phyloP scores from a whole-genome alignment of 441 rosid genomes.

The Jatropha multifida region DNA sequence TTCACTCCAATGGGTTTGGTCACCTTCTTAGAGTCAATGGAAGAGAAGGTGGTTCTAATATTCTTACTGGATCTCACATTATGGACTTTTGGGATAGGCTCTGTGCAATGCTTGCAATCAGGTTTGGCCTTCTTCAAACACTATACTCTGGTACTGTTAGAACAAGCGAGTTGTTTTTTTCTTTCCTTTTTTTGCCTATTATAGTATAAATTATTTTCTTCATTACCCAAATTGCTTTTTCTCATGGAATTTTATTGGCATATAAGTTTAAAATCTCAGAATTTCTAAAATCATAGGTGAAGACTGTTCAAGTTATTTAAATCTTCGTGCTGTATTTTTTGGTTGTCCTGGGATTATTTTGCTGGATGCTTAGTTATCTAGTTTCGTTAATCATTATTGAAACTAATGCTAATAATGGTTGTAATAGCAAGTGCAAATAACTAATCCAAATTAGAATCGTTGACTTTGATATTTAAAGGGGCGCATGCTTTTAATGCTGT shows the following conservation, averaged over 20 bases:
- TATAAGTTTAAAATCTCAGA: neutral
- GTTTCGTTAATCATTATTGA: too few species aligned
- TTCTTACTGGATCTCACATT: conserved; percentile 54
- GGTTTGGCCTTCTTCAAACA: conserved; percentile 26
- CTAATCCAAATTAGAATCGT: neutral
- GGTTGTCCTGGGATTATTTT: too few species aligned
- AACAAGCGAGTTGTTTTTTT: too few species aligned
- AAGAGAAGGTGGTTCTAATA: conserved; percentile 64
- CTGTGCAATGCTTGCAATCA: conserved; percentile 48
- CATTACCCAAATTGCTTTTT: neutral
- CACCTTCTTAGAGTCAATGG: conserved; percentile 73
- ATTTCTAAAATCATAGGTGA: neutral
- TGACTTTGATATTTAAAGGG: neutral
- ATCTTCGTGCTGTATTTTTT: neutral
- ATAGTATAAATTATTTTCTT: neutral
- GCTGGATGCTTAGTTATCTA: too few species aligned
- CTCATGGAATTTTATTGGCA: neutral
- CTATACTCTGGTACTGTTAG: too few species aligned
- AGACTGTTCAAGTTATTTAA: neutral
- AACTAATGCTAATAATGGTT: too few species aligned
- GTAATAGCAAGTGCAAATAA: neutral
- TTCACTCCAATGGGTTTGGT: conserved; percentile 75
- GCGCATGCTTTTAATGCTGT: neutral
- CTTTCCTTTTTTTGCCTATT: too few species aligned
- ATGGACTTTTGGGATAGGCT: conserved; percentile 78